Base-by-base conservation (phyloP, 495 filamentous ascomycete genomes). In the Schizothecium vesticola region DNA sequence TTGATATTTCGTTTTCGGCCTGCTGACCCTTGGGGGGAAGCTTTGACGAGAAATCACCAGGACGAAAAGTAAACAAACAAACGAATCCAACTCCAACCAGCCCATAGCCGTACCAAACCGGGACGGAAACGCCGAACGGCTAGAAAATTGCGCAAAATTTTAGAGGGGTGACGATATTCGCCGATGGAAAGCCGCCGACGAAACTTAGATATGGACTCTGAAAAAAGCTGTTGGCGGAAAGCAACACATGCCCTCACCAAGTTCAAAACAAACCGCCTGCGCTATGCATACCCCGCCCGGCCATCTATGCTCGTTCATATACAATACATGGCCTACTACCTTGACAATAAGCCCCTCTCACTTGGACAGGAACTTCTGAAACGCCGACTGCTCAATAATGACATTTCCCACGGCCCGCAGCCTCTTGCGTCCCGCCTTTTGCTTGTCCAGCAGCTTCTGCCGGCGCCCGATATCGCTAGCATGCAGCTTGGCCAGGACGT, bases 351-450 rank as follows among this genome's bases (percentile, higher is more conserved):
- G 36, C 36, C 43, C 0, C 16, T 19, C 61, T 70, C 65, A 85
- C 71, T 86, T 86, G 3, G 84, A 70, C 75, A 99, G 75, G 76
- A 99, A 99, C 66, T 84, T 89, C 77, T 99, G 95, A 77, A 99
- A 98, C 1, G 93, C 91, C 72, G 91, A 89, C 67, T 97, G 92
- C 60, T 98, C 93, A 79, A 99, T 98, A 28, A 91, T 84, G 9
- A 99, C 92, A 73, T 96, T 88, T 23, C 88, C 89, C 22, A 90
- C 86, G 2, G 87, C 80, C 65, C 86, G 86, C 67, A 98, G 79
- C 80, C 88, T 91, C 86, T 97, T 98, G 67, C 92, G 86, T 1
- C 95, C 95, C 71, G 94, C 94, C 81, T 99, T 99, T 79, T 99
- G 95, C 84, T 93, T 97, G 80, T 98, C 94, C 56, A 99, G 76